A percentile compares a stretch with the other conserved stretches of the same genome.
Evolutionary conservation across 1,284 basidiomycete species (phyloP).

Genomic region (Apiotrichum sp.): DNA sequence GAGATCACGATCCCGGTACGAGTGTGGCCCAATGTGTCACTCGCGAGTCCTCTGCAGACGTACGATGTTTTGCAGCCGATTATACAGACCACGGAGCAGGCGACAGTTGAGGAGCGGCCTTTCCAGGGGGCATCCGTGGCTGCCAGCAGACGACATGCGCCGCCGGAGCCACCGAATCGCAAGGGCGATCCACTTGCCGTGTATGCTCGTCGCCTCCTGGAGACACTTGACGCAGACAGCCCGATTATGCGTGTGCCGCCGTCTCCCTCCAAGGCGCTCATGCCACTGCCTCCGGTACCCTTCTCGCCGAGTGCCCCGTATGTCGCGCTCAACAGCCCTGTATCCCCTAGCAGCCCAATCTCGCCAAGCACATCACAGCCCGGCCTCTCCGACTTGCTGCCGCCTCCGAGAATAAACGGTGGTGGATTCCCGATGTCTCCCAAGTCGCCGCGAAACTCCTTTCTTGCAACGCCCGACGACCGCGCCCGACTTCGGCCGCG

Average conservation of each 20-base stretch:
- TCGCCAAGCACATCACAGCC: neutral
- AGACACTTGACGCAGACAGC: constrained; percentile 13
- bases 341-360: neutral
- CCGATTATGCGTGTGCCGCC: constrained; percentile 5
- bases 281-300: constrained; percentile 1
- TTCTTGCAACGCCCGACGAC: neutral
- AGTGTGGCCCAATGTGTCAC: constrained; percentile 41
- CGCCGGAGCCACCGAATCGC: constrained; percentile 6
- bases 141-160: neutral
- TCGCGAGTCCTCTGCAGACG: constrained; percentile 23
- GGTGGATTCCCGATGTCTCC: neutral
- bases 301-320: neutral
- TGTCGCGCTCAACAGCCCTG: neutral
- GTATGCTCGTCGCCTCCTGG: constrained; percentile 35
- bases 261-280: constrained; percentile 8
- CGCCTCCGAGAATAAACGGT: neutral
- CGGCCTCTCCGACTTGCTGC: neutral
- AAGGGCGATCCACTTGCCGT: constrained; percentile 20
- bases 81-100: constrained; percentile 46
- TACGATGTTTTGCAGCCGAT: constrained; percentile 44
- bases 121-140: neutral
- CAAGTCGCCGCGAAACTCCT: constrained; percentile 1
- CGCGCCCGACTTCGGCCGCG: constrained; percentile 7
- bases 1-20: constrained; percentile 38
- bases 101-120: constrained; percentile 17